Evolutionary conservation across 768 basidiomycete genomes (phyloP).

Genomic region (Dentipellis fragilis): DNA sequence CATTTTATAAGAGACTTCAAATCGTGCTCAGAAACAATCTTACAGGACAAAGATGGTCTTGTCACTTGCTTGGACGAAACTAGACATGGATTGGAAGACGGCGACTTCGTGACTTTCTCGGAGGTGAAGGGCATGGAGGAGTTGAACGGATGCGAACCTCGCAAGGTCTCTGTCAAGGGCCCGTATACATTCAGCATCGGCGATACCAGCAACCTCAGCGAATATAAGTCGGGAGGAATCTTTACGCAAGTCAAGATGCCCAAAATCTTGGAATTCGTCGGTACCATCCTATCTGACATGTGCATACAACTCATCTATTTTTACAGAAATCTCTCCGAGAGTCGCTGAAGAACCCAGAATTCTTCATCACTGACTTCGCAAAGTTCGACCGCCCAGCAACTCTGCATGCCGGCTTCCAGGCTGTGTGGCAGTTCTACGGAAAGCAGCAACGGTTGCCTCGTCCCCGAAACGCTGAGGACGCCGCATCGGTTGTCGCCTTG

Average conservation of each 20-base stretch:
- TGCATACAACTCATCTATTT: neutral
- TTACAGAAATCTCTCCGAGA: slow-evolving; percentile 86
- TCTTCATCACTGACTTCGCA: slow-evolving; percentile 92
- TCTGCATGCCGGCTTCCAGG: slow-evolving; percentile 92
- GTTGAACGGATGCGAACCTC: slow-evolving; percentile 82
- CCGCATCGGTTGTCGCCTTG: slow-evolving; percentile 54
- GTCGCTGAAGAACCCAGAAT: slow-evolving; percentile 71
- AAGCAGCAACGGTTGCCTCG: slow-evolving; percentile 63
- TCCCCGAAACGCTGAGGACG: slow-evolving; percentile 77
- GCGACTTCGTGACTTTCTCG: slow-evolving; percentile 92
- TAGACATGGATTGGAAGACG: slow-evolving; percentile 96
- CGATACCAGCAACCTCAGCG: slow-evolving; percentile 68
- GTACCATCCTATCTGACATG: slow-evolving; percentile 21
- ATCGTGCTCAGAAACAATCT: neutral
- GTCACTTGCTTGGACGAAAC: slow-evolving; percentile 97
- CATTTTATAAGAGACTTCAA: neutral
- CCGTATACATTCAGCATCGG: slow-evolving; percentile 97
- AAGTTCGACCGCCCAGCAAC: slow-evolving; percentile 91
- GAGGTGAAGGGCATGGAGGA: slow-evolving; percentile 95
- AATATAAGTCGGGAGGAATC: slow-evolving; percentile 82
- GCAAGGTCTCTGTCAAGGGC: slow-evolving; percentile 88
- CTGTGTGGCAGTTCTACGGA: slow-evolving; percentile 68
- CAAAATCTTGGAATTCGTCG: slow-evolving; percentile 86
- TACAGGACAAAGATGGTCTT: slow-evolving; percentile 75
- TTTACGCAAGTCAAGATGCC: slow-evolving; percentile 99